phyloP scores from a whole-genome alignment of 2,329 filamentous ascomycete genomes.

The Endothia cerciana region DNA sequence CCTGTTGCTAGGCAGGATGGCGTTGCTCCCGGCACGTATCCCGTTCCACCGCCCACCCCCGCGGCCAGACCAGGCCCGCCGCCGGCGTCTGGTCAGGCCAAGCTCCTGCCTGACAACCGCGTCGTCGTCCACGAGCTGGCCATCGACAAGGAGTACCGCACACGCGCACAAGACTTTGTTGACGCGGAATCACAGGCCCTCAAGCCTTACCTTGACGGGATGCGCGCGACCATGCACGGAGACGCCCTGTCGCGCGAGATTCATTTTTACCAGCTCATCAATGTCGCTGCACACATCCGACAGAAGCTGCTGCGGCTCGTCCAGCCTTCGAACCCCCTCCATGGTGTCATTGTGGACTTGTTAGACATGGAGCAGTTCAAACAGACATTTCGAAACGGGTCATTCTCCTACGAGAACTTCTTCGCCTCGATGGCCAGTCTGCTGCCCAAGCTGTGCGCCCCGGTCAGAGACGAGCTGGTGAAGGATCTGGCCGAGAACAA shows the following conservation, averaged over 20 bases:
- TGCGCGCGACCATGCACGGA: conserved; percentile 63
- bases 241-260: conserved; percentile 64
- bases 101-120: conserved; percentile 71
- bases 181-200: conserved; percentile 58
- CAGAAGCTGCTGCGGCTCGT: conserved; percentile 74
- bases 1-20: conserved; percentile 31
- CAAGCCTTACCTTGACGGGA: conserved; percentile 58
- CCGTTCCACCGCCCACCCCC: conserved; percentile 56
- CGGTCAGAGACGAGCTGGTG: conserved; percentile 77
- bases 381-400: conserved; percentile 69
- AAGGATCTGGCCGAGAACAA: conserved; percentile 68
- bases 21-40: conserved; percentile 50
- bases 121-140: conserved; percentile 78
- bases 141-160: conserved; percentile 77
- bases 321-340: conserved; percentile 71
- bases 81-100: conserved; percentile 21
- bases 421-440: conserved; percentile 76
- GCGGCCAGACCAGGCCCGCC: conserved; percentile 17
- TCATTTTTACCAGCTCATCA: conserved; percentile 69
- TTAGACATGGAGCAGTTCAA: conserved; percentile 74
- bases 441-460: conserved; percentile 79
- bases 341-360: conserved; percentile 74
- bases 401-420: conserved; percentile 81
- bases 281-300: conserved; percentile 72
- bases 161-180: conserved; percentile 64